These are phyloP conservation scores for Arachis hypogaea DNA, from an alignment of 306 rosid species.

Conservation along the genomic window DNA sequence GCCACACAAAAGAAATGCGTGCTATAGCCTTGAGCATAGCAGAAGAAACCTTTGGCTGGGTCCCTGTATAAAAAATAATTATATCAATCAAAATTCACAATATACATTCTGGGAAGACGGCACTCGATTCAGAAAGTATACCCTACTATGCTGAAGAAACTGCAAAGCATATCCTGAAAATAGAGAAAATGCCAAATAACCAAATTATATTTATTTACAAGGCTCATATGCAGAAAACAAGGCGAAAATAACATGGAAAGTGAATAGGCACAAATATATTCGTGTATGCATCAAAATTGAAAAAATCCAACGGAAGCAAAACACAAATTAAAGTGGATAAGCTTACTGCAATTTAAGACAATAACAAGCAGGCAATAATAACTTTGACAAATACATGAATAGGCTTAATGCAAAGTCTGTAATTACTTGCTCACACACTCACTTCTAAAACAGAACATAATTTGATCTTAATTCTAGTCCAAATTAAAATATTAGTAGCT, in stretches of 20 bases:
- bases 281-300: constrained; percentile 30
- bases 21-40: constrained; percentile 88
- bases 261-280: constrained; percentile 20
- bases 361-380: constrained; percentile 23
- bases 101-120: constrained; percentile 17
- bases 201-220: constrained; percentile 36
- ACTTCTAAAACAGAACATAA: background rate
- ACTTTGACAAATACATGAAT: background rate
- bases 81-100: constrained; percentile 35
- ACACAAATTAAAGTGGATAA: constrained; percentile 15
- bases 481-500: background rate
- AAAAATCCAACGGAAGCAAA: background rate
- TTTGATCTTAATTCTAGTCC: constrained; percentile 30
- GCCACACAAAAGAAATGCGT: constrained; percentile 98
- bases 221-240: constrained; percentile 22
- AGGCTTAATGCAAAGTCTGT: background rate
- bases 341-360: background rate
- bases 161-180: constrained; percentile 95
- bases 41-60: constrained; percentile 85
- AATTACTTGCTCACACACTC: constrained; percentile 8
- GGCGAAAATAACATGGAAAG: constrained; percentile 16
- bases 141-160: constrained; percentile 98
- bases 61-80: constrained; percentile 65
- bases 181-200: constrained; percentile 38
- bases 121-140: constrained; percentile 43